Evolutionary conservation across 108 stramenopile species (phyloP).

Genomic region (Hondaea fermentalgiana): DNA sequence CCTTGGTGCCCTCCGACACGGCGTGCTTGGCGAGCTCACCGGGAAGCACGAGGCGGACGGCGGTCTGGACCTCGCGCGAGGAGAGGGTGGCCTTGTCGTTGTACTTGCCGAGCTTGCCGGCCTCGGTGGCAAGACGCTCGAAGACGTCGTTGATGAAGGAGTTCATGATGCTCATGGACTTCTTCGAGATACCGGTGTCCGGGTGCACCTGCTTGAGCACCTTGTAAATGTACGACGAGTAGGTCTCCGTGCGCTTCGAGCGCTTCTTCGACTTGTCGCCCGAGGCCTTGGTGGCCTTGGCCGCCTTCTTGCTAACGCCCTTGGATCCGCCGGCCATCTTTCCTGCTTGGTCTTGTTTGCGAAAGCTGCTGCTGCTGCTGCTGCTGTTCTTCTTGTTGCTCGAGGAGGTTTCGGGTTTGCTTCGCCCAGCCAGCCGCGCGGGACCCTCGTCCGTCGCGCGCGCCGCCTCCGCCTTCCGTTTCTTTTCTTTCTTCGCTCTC

Average conservation of each 20-base stretch:
- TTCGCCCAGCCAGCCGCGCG: background rate
- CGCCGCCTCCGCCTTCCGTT: too few relatives aligned
- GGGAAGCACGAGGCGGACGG: conserved; percentile 75
- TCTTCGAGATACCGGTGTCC: conserved; percentile 79
- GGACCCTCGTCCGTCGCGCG: too few relatives aligned
- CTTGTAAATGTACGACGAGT: conserved; percentile 82
- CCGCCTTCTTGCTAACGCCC: background rate
- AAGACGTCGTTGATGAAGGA: conserved; percentile 87
- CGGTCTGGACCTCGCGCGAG: conserved; percentile 82
- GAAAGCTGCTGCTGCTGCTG: background rate
- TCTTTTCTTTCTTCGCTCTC: too few relatives aligned
- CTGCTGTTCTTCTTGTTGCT: background rate
- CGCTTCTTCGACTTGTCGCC: conserved; percentile 21
- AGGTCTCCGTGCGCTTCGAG: conserved; percentile 74
- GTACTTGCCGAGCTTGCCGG: conserved; percentile 75
- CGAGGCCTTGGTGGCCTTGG: background rate
- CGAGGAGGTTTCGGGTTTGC: background rate
- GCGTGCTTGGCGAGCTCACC: conserved; percentile 90
- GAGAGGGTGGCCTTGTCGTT: conserved; percentile 86
- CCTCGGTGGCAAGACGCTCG: conserved; percentile 77
- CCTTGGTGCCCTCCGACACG: conserved; percentile 38
- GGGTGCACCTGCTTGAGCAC: conserved; percentile 67
- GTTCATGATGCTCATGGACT: conserved; percentile 85
- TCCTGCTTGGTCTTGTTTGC: background rate
- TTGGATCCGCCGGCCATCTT: conserved; percentile 25